Percentiles rank a stretch among this genome's conserved stretches.
Conservation (phyloP, 2,329 filamentous ascomycete genomes). For the Ophiocordyceps sinensis region DNA sequence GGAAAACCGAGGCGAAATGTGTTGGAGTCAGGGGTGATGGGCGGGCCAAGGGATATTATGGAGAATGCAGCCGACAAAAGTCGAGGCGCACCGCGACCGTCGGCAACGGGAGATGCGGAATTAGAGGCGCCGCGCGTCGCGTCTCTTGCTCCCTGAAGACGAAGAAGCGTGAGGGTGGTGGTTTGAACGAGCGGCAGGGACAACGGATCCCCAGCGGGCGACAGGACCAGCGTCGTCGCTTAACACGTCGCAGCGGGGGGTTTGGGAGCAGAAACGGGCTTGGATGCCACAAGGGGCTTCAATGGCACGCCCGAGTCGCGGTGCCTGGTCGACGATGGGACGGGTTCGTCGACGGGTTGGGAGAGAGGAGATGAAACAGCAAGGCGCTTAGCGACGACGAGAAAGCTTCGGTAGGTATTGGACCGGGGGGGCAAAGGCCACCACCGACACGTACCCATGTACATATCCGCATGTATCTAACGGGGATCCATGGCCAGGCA, state of each 20-base stretch:
- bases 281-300: neutral
- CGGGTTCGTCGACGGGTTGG: neutral
- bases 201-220: slow-evolving; percentile 1
- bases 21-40: slow-evolving; percentile 3
- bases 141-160: no score
- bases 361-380: neutral
- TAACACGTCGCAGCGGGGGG: neutral
- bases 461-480: no score
- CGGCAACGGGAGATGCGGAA: neutral
- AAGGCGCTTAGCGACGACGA: no score
- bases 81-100: neutral
- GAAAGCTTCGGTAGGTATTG: no score
- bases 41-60: neutral
- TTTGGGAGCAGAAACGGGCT: neutral
- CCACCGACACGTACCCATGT: neutral
- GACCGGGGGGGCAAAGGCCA: neutral
- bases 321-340: neutral
- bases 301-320: neutral
- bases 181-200: slow-evolving; percentile 6
- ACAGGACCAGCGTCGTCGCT: neutral
- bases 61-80: neutral
- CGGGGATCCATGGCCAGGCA: neutral
- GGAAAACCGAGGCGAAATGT: slow-evolving; percentile 9
- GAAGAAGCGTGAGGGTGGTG: no score
- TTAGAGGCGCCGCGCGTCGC: neutral